Evolutionary conservation across 345 rosid genomes (phyloP), one percentile per base, ranked within the genome.

Genomic region (Jatropha curcas): DNA sequence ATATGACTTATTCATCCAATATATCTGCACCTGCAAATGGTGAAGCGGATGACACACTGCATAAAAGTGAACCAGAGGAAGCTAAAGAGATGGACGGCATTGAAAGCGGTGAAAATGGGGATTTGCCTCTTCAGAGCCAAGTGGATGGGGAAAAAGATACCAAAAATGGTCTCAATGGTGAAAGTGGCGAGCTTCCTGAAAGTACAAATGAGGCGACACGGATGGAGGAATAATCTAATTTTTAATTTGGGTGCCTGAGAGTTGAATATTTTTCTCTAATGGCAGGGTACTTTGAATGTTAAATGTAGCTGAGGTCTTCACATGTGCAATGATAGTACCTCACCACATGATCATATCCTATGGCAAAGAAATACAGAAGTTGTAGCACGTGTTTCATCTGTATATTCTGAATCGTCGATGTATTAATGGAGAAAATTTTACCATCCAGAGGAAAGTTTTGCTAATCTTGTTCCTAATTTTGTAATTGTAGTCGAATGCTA

Each of bases 1-100:
- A 82, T 58, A 63, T 73, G 75, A 74, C 86, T 25, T 81, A 85
- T 69, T 52, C 87, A 0, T 84, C 80, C 65, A 80, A 84, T 71
- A 28, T 71, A 57, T 73, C 77, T 17, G 79, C 68, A 28, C 67
- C 82, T 43, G 76, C 71, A 35, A 80, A 87, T 63, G 79, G 76
- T 68, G 76, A 67, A 4, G 51, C n/a, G 0, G 76, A 52, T 70
- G 80, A 41, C 22, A 62, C n/a, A 7, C 77, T 43, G 10, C 76
- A 68, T 7, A 70, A 52, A 50, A 68, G 56, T 59, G 63, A 75
- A 63, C 24, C 78, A 10, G 84, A 77, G 63, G 84, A 79, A 75
- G 81, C 66, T 68, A 66, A 81, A 60, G 82, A 71, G 4, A 52
- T 37, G 60, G 78, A 85, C 53, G 83, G 70, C 14, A 35, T 63